These are phyloP conservation scores for Akanthomyces lecanii DNA, from an alignment of 2,329 filamentous ascomycete species.

Conservation along the genomic window DNA sequence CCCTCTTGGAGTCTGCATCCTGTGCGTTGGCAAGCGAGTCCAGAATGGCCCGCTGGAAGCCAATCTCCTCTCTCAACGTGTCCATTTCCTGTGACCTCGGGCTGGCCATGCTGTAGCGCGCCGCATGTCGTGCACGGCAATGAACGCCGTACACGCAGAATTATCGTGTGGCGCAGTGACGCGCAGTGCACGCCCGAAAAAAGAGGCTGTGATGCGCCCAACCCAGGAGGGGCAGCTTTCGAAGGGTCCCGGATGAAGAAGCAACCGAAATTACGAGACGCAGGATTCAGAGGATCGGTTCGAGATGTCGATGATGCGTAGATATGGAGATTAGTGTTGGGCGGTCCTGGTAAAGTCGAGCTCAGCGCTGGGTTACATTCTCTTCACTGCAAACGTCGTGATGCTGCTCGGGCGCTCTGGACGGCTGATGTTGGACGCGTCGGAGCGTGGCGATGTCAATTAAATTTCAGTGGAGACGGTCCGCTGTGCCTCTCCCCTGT, in stretches of 20 bases:
- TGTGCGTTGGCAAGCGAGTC: slow-evolving; percentile 32
- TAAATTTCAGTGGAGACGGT: background rate
- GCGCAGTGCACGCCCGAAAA: background rate
- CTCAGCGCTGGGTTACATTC: background rate
- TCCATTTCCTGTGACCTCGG: slow-evolving; percentile 19
- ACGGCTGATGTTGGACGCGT: background rate
- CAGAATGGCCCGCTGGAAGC: slow-evolving; percentile 40
- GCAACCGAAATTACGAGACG: background rate
- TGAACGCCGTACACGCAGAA: background rate
- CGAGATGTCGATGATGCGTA: background rate
- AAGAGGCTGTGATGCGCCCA: background rate
- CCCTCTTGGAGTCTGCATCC: slow-evolving; percentile 3
- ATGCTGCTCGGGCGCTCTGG: background rate
- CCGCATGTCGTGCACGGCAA: slow-evolving; percentile 15
- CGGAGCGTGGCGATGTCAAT: background rate
- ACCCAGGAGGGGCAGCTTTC: background rate
- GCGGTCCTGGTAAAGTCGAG: background rate
- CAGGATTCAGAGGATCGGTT: background rate
- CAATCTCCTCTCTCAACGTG: slow-evolving; percentile 38
- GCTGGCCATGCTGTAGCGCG: slow-evolving; percentile 19
- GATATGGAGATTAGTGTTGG: too few species aligned
- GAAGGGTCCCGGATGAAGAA: background rate
- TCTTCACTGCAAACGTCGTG: background rate
- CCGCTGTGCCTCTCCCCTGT: background rate
- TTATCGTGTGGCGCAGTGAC: background rate